phyloP scores from a whole-genome alignment of 2,329 filamentous ascomycete species.

The Aspergillus oerlinghausenensis region DNA sequence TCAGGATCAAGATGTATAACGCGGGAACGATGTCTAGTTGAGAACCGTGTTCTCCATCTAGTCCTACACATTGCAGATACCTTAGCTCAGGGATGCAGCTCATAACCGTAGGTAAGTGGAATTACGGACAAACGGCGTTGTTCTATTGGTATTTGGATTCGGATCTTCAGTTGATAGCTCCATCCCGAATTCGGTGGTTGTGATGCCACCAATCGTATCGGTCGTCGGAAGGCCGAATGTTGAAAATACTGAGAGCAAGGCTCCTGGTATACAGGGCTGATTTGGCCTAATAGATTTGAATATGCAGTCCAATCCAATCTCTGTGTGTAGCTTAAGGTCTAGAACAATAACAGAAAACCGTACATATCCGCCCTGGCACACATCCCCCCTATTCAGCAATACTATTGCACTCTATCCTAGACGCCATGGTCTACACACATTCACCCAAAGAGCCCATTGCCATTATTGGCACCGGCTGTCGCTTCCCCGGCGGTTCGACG shows the following conservation, averaged over 20 bases:
- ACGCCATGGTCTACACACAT: conserved; percentile 4
- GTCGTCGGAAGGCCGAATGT: not conserved
- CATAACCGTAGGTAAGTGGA: not conserved
- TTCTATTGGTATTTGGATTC: not conserved
- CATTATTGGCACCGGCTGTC: conserved; percentile 42
- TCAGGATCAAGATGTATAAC: not conserved
- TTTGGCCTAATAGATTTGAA: not conserved
- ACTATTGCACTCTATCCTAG: not conserved
- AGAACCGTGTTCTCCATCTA: not conserved
- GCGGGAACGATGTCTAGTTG: not conserved
- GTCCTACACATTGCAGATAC: not conserved
- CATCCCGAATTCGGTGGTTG: not conserved
- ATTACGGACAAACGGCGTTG: not conserved
- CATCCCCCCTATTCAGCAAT: not conserved
- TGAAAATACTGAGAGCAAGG: not conserved
- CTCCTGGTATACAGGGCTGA: not conserved
- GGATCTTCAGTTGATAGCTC: not conserved
- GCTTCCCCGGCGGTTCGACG: conserved; percentile 39
- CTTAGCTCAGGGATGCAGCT: not conserved
- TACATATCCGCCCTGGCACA: not conserved
- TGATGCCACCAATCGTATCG: not conserved
- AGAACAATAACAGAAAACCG: not conserved
- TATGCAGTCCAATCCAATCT: not conserved
- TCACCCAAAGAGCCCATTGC: conserved; percentile 37
- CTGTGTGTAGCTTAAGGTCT: not conserved